Evolutionary conservation across 768 basidiomycete genomes (phyloP).

Genomic region (Heimioporus sp.): DNA sequence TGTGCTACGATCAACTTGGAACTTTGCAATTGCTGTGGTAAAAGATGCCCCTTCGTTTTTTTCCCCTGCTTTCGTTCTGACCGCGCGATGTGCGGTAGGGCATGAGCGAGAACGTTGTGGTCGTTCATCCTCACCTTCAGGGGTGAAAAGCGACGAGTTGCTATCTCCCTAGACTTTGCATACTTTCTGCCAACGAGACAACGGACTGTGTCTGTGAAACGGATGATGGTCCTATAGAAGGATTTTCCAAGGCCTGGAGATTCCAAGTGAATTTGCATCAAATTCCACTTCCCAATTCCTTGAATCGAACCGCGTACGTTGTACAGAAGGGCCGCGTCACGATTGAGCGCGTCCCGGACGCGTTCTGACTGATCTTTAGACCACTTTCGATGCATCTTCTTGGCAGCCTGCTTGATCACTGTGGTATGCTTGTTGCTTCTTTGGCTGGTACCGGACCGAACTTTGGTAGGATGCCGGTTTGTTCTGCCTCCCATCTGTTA

Average conservation of each 20-base stretch:
- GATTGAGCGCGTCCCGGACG: slow-evolving; percentile 25
- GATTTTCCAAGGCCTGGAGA: slow-evolving; percentile 11
- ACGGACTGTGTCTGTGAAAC: slow-evolving; percentile 4
- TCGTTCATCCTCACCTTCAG: background rate
- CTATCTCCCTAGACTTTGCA: slow-evolving; percentile 20
- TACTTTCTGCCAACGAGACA: slow-evolving; percentile 15
- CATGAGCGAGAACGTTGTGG: background rate
- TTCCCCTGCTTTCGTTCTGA: too few species aligned
- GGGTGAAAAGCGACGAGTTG: background rate
- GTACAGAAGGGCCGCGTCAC: slow-evolving; percentile 25
- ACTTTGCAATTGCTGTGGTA: background rate
- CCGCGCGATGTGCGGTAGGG: background rate
- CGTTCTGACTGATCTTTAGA: slow-evolving; percentile 25
- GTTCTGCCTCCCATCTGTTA: slow-evolving; percentile 8
- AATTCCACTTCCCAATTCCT: background rate
- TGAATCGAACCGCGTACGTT: slow-evolving; percentile 12
- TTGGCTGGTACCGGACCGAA: slow-evolving; percentile 3
- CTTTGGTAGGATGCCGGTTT: slow-evolving; percentile 1
- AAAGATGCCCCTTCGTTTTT: too few species aligned
- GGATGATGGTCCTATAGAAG: background rate
- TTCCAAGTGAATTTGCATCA: background rate
- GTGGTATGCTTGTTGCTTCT: slow-evolving; percentile 2
- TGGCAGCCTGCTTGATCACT: slow-evolving; percentile 14
- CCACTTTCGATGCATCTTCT: slow-evolving; percentile 19
- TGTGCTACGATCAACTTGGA: background rate